Evolutionary conservation across 73 alveolate species (phyloP).

Genomic region (Paramecium biaurelia): DNA sequence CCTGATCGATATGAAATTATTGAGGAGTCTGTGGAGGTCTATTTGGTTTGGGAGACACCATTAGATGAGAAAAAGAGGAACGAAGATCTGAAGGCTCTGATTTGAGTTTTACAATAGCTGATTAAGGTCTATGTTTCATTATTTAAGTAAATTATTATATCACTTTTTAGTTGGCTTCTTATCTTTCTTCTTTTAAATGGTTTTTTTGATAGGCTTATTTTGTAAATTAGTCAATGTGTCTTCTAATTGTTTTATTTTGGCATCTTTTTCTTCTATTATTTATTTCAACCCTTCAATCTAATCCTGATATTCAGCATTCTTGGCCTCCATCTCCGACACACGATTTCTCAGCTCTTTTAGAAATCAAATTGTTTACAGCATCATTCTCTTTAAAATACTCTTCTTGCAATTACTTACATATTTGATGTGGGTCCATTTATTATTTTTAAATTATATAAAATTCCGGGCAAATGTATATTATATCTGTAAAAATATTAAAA

Average conservation of each 20-base stretch:
- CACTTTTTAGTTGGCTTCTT: neutral
- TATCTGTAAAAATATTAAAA: neutral
- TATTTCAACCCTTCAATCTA: neutral
- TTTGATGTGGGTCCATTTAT: neutral
- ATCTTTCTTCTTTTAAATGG: neutral
- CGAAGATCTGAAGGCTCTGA: conserved; percentile 14
- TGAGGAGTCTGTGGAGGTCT: neutral
- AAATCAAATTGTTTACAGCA: neutral
- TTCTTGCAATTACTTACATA: neutral
- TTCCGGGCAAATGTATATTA: neutral
- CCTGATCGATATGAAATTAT: neutral
- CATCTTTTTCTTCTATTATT: neutral
- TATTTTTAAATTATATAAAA: neutral
- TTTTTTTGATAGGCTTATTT: neutral
- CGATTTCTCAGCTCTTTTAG: neutral
- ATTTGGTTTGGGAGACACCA: neutral
- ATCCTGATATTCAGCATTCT: neutral
- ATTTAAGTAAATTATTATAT: neutral
- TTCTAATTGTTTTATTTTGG: neutral
- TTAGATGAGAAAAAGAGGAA: neutral
- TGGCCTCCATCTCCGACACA: neutral
- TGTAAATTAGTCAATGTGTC: neutral
- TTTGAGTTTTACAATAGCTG: neutral
- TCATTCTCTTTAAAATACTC: neutral
- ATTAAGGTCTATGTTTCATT: conserved; percentile 17